phyloP scores from a whole-genome alignment of 805 yeast genomes.

The Saturnispora gosingensis region DNA sequence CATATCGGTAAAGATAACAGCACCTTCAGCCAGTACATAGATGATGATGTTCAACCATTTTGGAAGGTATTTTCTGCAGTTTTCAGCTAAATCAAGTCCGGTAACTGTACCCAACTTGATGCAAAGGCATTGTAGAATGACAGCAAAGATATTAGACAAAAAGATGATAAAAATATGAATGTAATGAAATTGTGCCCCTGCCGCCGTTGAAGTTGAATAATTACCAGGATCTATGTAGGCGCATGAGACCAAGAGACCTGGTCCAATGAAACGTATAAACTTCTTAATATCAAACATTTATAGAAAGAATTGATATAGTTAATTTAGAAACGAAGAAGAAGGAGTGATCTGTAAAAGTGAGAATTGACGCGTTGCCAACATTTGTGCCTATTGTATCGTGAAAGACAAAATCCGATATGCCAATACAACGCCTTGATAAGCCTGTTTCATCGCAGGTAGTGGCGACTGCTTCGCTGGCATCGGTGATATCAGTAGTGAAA shows the following conservation, averaged over 20 bases:
- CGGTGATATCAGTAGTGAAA: constrained; percentile 30
- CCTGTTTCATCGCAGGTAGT: constrained; percentile 17
- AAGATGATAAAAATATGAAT: constrained; percentile 63
- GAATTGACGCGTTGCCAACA: constrained; percentile 1
- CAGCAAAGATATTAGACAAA: constrained; percentile 76
- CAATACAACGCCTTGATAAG: constrained; percentile 18
- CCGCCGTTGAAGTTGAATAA: constrained; percentile 80
- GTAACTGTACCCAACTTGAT: constrained; percentile 84
- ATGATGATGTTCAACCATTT: constrained; percentile 51
- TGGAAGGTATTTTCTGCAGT: constrained; percentile 67
- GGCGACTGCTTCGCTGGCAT: constrained; percentile 26
- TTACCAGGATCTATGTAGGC: constrained; percentile 95
- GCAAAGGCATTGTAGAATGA: constrained; percentile 71
- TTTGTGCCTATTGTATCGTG: background rate
- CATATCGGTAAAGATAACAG: constrained; percentile 85
- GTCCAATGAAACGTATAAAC: constrained; percentile 67
- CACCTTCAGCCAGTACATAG: constrained; percentile 70
- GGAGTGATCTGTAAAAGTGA: background rate
- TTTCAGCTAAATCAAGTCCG: constrained; percentile 80
- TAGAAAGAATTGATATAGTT: background rate
- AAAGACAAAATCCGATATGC: constrained; percentile 7
- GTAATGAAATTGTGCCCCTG: constrained; percentile 76
- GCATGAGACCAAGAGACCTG: constrained; percentile 80
- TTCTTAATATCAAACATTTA: constrained; percentile 27
- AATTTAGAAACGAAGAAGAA: background rate